Conservation (phyloP, 331 rosid species). For the Acacia pycnantha region DNA sequence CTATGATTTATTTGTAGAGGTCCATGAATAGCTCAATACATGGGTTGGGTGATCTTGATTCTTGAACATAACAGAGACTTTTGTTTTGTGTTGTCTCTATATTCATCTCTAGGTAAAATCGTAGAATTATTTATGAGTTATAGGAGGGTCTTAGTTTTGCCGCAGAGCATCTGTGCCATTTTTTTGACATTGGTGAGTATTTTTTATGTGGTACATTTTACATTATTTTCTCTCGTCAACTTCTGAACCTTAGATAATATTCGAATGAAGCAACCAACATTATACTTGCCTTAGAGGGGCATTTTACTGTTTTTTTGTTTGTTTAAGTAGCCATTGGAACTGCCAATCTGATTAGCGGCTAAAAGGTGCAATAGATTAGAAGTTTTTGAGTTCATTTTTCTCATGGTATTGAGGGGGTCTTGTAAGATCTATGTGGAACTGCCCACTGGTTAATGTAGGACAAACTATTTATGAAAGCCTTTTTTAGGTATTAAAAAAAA, state of each 20-base stretch:
- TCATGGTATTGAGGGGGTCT: background rate
- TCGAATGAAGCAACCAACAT: constrained; percentile 5
- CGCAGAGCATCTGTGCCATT: constrained; percentile 10
- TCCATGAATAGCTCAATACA: constrained; percentile 15
- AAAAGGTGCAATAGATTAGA: background rate
- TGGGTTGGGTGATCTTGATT: constrained; percentile 14
- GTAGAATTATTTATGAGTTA: constrained; percentile 32
- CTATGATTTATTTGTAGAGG: constrained; percentile 42
- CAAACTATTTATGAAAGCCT: background rate
- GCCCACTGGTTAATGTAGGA: background rate
- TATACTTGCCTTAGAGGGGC: constrained; percentile 5
- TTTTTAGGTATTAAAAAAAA: too few species aligned
- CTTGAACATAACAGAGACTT: constrained; percentile 1
- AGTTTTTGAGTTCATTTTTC: background rate
- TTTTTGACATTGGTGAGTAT: background rate
- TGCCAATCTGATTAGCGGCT: background rate
- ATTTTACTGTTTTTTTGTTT: background rate
- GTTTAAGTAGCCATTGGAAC: background rate
- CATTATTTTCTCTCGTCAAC: constrained; percentile 19
- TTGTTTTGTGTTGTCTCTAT: constrained; percentile 19
- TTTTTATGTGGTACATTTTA: constrained; percentile 25
- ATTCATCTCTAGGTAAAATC: constrained; percentile 24
- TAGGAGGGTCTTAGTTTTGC: constrained; percentile 21
- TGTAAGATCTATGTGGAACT: too few species aligned
- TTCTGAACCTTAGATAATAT: background rate